Percentiles rank a stretch among this genome's conserved stretches.
Conservation (phyloP, 805 yeast genomes). For the Candida saitoana region DNA sequence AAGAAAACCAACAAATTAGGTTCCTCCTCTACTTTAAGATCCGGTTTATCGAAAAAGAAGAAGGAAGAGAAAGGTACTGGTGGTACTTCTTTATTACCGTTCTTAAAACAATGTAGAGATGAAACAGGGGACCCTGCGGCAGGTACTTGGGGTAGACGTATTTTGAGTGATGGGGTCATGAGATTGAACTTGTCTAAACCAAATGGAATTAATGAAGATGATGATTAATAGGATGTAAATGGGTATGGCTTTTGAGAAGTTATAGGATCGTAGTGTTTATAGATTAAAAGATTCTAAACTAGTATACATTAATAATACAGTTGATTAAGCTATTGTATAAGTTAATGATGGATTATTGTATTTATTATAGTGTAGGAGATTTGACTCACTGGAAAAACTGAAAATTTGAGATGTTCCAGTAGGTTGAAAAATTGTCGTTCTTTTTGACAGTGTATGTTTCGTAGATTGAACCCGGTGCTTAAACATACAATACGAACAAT, state of each 20-base stretch:
- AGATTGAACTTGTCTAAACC: slow-evolving; percentile 35
- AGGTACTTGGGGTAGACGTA: slow-evolving; percentile 83
- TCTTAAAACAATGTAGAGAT: slow-evolving; percentile 91
- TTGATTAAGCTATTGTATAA: no score
- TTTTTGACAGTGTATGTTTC: slow-evolving; percentile 12
- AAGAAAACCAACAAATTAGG: slow-evolving; percentile 51
- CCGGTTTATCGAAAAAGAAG: slow-evolving; percentile 59
- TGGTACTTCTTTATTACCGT: slow-evolving; percentile 87
- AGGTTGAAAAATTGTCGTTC: not conserved
- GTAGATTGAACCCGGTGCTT: slow-evolving; percentile 8
- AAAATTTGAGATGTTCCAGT: no score
- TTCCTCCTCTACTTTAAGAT: slow-evolving; percentile 55
- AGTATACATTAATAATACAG: no score
- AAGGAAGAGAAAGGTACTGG: slow-evolving; percentile 82
- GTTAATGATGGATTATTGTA: no score
- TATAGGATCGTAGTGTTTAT: not conserved
- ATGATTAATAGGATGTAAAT: no score
- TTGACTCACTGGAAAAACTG: not conserved
- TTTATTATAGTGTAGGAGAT: not conserved
- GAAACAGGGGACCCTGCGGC: slow-evolving; percentile 95
- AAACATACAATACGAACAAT: slow-evolving; percentile 9
- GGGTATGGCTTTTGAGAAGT: no score
- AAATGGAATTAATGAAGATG: slow-evolving; percentile 41
- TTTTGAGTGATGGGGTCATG: slow-evolving; percentile 55
- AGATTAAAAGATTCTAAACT: not conserved